Evolutionary conservation across 306 rosid species (phyloP), one percentile per base, ranked within the genome.

Genomic region (Luffa aegyptiaca): DNA sequence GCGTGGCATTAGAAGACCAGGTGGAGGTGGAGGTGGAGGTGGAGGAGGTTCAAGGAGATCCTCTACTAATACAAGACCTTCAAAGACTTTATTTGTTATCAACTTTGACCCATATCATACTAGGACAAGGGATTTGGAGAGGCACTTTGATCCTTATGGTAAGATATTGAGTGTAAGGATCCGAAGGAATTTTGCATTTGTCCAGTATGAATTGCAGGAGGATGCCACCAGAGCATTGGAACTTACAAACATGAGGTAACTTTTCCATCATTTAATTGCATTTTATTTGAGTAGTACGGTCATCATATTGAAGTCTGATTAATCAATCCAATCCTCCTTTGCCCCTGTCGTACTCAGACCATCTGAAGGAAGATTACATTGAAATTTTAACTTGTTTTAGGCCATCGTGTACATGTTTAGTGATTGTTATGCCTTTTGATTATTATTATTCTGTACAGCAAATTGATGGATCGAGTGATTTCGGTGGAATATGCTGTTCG

Each of bases 111-210:
- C 99, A 52, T 85, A 88, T 82, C 86, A 91, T 82, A 93, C 98
- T 77, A 86, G 98, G 90, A 93, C 97, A 52, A 91, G 87, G 86
- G 99, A 96, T 84, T 85, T 96, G 91, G 99, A 96, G 92, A 90
- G 93, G 87, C 99, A 96, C 84, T 96, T 96, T 83, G 98, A 96
- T 82, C 87, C 93, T 16, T 96, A 96, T 89, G 99, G 99, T 18
- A 93, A 93, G 89, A 91, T 96, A 63, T 82, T 80, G 79, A 96
- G 88, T 81, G 99, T 93, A 78, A 91, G 99, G 87, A 96, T 93
- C 73, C 87, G 98, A 86, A 90, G 93, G 84, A 96, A 96, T 80
- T 96, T 93, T 69, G 99, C 98, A 71, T 96, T 96, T 86, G 92
- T 96, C 79, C 99, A 96, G 86, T 93, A 90, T 83, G 98, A 96